Base-by-base conservation (phyloP, 2,329 filamentous ascomycete species). In the Coccinonectria pachysandricola region DNA sequence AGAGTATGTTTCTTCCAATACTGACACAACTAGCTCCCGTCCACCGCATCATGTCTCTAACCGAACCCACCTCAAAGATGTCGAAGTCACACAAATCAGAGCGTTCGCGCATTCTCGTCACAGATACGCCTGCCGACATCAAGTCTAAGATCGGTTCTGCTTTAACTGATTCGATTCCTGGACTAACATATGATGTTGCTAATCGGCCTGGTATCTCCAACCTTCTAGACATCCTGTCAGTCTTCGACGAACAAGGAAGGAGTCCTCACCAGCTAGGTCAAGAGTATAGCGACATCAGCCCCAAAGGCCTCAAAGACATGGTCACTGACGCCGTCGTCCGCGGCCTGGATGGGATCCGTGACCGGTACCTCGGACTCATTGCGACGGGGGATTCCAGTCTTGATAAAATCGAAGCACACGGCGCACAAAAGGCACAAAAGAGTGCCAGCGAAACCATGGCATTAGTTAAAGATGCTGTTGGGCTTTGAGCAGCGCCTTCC, bases 1-100 rank as follows among this genome's bases (percentile, higher is more conserved):
- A n/a, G n/a, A n/a, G n/a, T n/a, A n/a, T n/a, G n/a, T n/a, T n/a
- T n/a, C n/a, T n/a, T n/a, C n/a, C n/a, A n/a, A n/a, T n/a, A n/a
- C n/a, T n/a, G n/a, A n/a, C n/a, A n/a, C n/a, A n/a, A n/a, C n/a
- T 21, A 84, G 79, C 79, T n/a, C 77, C 82, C 4, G 73, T 81
- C 3, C 83, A 80, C 44, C 75, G 88, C 35, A 70, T 98, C 35
- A 96, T 95, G 87, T 93, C 86, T 11, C 71, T 98, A 12, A 75
- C 71, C 26, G 63, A 83, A 8, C 88, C 91, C 0, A 59, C 54
- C 1, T 64, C 71, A 27, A 98, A 98, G 52, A 98, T 98, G 91
- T 94, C 86, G 30, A 98, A 98, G 56, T 94, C 86, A 1, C 69
- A 85, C 43, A 49, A 65, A 1, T 72, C 81, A 40, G 64, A 70